phyloP scores from a whole-genome alignment of 176 grass and related monocot species.

The Thalia dealbata region DNA sequence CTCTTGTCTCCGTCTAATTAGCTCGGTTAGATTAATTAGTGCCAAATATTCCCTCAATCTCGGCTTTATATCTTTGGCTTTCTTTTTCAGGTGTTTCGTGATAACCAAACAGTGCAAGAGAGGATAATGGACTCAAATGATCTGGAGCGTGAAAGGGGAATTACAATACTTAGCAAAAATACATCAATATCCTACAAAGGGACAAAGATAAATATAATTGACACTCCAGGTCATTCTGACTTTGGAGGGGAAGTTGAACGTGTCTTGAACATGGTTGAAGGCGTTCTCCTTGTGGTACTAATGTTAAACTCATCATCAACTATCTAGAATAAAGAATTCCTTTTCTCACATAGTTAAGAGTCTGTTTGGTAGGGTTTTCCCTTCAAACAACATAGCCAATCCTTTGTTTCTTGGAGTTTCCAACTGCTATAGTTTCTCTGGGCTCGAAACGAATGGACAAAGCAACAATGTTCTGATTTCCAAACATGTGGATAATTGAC shows the following conservation, averaged over 20 bases:
- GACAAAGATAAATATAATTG: slow-evolving; percentile 96
- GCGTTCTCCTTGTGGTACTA: slow-evolving; percentile 94
- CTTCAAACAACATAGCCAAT: no score
- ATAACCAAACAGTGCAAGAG: slow-evolving; percentile 91
- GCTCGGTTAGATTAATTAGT: neutral
- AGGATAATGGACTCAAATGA: slow-evolving; percentile 99
- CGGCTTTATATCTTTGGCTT: slow-evolving; percentile 26
- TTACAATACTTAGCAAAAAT: slow-evolving; percentile 99
- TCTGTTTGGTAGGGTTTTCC: neutral
- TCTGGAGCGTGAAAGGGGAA: slow-evolving; percentile 92
- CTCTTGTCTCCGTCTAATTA: neutral
- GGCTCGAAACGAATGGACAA: neutral
- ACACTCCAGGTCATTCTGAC: slow-evolving; percentile 95
- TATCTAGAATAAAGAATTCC: neutral
- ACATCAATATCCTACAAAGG: slow-evolving; percentile 97
- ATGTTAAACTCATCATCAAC: neutral
- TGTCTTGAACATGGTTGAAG: slow-evolving; percentile 98
- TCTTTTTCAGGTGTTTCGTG: slow-evolving; percentile 77
- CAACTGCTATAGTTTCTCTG: neutral
- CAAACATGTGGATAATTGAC: neutral
- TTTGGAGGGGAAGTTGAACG: slow-evolving; percentile 97
- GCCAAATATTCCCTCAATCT: neutral
- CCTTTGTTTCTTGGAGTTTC: neutral
- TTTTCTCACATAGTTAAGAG: slow-evolving; percentile 15
- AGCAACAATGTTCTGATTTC: neutral